These are phyloP conservation scores for Mycosphaerella arachidis DNA, from an alignment of 2,329 filamentous ascomycete species.

Conservation along the genomic window DNA sequence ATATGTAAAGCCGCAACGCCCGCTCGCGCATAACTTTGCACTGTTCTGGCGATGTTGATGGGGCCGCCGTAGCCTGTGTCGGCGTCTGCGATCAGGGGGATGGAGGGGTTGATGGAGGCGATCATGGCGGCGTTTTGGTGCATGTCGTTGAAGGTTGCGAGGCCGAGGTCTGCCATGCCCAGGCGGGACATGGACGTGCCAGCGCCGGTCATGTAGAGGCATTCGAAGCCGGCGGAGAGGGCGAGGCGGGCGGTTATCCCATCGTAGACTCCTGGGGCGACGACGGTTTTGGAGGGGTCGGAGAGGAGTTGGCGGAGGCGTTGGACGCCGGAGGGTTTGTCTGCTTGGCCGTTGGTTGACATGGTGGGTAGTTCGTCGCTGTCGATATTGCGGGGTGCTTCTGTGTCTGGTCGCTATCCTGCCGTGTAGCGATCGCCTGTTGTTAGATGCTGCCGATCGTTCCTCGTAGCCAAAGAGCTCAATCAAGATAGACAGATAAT, in stretches of 20 bases:
- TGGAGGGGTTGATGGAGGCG: slow-evolving; percentile 51
- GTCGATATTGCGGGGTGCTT: not conserved
- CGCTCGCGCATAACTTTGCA: slow-evolving; percentile 34
- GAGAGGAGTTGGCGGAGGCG: slow-evolving; percentile 30
- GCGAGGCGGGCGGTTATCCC: slow-evolving; percentile 62
- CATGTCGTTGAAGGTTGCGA: slow-evolving; percentile 62
- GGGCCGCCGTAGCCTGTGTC: slow-evolving; percentile 55
- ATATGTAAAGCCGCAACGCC: slow-evolving; percentile 59
- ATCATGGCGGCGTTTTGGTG: slow-evolving; percentile 61
- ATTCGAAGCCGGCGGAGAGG: slow-evolving; percentile 58
- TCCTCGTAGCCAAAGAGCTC: not conserved
- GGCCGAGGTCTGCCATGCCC: slow-evolving; percentile 59
- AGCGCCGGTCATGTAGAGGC: slow-evolving; percentile 65
- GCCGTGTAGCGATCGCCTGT: too few relatives aligned
- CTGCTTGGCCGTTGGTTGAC: slow-evolving; percentile 21
- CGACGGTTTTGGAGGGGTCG: slow-evolving; percentile 38
- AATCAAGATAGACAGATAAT: not conserved
- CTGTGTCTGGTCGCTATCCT: too few relatives aligned
- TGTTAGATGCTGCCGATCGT: not conserved
- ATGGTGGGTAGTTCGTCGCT: slow-evolving; percentile 4
- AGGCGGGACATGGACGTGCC: slow-evolving; percentile 58
- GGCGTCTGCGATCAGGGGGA: slow-evolving; percentile 59
- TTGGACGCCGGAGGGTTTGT: slow-evolving; percentile 20
- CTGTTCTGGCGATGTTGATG: slow-evolving; percentile 28
- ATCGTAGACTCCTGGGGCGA: slow-evolving; percentile 65